Percentiles rank a stretch among this genome's conserved stretches.
These are phyloP conservation scores for Lepidium sativum DNA, from an alignment of 345 rosid genomes.

Conservation along the genomic window DNA sequence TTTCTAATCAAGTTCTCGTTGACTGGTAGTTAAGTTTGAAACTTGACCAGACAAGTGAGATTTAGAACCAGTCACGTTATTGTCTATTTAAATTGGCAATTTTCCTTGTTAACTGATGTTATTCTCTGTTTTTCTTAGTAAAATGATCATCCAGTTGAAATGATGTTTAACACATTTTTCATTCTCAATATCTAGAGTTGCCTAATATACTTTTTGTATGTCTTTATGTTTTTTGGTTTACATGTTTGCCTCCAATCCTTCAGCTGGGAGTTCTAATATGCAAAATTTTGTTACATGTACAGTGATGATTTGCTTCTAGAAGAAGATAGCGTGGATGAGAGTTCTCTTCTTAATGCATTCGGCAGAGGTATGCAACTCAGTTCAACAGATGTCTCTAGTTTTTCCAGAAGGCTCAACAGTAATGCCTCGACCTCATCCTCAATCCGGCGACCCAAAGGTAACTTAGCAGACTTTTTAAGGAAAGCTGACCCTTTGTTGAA, in stretches of 20 bases:
- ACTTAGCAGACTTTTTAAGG: background rate
- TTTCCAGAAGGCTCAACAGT: slow-evolving; percentile 42
- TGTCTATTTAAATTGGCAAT: background rate
- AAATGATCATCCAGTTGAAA: too few species aligned
- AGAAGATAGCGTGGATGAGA: slow-evolving; percentile 67
- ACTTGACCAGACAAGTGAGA: background rate
- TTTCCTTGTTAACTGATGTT: background rate
- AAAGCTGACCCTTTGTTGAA: background rate
- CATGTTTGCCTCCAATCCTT: background rate
- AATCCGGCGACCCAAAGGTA: slow-evolving; percentile 55
- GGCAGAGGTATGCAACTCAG: slow-evolving; percentile 63
- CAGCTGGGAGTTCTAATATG: background rate
- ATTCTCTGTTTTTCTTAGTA: background rate
- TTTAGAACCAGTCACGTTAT: background rate
- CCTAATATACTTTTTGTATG: background rate
- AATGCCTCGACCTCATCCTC: slow-evolving; percentile 35
- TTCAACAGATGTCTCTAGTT: slow-evolving; percentile 44
- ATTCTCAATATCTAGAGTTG: background rate
- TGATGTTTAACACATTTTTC: too few species aligned
- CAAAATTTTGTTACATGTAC: slow-evolving; percentile 21
- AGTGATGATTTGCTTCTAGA: slow-evolving; percentile 87
- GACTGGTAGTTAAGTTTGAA: slow-evolving; percentile 1
- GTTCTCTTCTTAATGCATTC: slow-evolving; percentile 49
- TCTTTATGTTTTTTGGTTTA: background rate
- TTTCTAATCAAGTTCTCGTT: background rate